Percentiles rank a stretch among this genome's conserved stretches.
Evolutionary conservation across 768 basidiomycete genomes (phyloP).

Genomic region (Trametes cinnabarina): DNA sequence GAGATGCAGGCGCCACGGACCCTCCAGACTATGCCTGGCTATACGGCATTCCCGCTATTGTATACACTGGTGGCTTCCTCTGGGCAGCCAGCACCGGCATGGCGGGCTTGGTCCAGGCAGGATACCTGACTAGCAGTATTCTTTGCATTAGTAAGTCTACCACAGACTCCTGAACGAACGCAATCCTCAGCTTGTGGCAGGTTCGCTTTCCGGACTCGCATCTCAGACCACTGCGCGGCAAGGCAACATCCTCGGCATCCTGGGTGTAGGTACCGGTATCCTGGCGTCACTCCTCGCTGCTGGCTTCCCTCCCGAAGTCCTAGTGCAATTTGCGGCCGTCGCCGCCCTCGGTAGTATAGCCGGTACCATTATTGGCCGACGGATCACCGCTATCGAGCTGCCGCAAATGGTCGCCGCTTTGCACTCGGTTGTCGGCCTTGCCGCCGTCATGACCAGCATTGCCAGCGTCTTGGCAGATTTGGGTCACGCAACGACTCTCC

Average conservation of each 20-base stretch:
- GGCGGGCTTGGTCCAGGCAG: slow-evolving; percentile 84
- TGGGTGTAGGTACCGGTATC: slow-evolving; percentile 81
- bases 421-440: slow-evolving; percentile 87
- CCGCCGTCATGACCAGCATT: slow-evolving; percentile 84
- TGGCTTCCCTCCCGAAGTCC: slow-evolving; percentile 71
- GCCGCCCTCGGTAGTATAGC: slow-evolving; percentile 70
- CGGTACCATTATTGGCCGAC: slow-evolving; percentile 73
- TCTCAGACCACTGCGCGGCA: slow-evolving; percentile 82
- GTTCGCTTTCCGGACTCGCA: slow-evolving; percentile 73
- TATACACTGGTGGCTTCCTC: slow-evolving; percentile 82
- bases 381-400: slow-evolving; percentile 84
- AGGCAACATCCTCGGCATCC: slow-evolving; percentile 85
- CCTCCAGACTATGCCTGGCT: slow-evolving; percentile 88
- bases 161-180: neutral
- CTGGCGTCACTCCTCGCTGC: slow-evolving; percentile 79
- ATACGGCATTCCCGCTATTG: slow-evolving; percentile 73
- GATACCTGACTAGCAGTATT: slow-evolving; percentile 82
- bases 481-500: slow-evolving; percentile 66
- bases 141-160: slow-evolving; percentile 68
- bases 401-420: slow-evolving; percentile 82
- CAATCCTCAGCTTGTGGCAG: too few species aligned
- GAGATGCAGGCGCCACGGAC: slow-evolving; percentile 62
- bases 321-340: slow-evolving; percentile 76
- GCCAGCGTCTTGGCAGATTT: slow-evolving; percentile 75
- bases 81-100: slow-evolving; percentile 81